Evolutionary conservation across 2,329 filamentous ascomycete species (phyloP).

Genomic region (Cordyceps javanica): DNA sequence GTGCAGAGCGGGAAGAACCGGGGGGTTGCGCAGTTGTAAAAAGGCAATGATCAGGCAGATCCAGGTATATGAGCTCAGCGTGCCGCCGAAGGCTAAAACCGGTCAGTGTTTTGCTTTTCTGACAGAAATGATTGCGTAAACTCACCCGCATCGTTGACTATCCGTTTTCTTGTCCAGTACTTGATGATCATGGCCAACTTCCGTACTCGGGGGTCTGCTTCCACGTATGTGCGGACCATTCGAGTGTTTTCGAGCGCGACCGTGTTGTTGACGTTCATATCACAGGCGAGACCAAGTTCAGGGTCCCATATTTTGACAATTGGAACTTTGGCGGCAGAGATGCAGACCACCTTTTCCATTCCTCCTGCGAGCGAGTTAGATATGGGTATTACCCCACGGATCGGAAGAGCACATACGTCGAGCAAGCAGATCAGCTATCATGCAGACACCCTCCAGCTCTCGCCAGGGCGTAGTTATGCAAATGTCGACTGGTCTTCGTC

Average conservation of each 20-base stretch:
- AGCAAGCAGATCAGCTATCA: conserved; percentile 78
- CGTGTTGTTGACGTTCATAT: conserved; percentile 99
- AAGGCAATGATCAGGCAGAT: conserved; percentile 98
- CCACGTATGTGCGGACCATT: conserved; percentile 96
- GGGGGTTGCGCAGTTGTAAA: conserved; percentile 77
- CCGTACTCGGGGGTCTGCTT: conserved; percentile 83
- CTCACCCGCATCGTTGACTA: conserved; percentile 94
- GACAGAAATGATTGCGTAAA: conserved; percentile 13
- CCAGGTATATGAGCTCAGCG: conserved; percentile 97
- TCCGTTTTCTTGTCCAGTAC: conserved; percentile 88
- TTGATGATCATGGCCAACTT: conserved; percentile 96
- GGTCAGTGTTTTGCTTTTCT: conserved; percentile 17
- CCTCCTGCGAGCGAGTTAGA: conserved; percentile 62
- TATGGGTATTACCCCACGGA: not conserved
- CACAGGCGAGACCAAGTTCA: conserved; percentile 79
- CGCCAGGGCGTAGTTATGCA: conserved; percentile 92
- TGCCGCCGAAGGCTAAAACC: conserved; percentile 73
- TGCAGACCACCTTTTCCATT: conserved; percentile 94
- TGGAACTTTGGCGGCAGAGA: conserved; percentile 90
- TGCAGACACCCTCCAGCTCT: conserved; percentile 82
- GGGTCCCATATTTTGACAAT: conserved; percentile 99
- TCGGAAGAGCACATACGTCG: conserved; percentile 58
- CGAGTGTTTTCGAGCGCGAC: conserved; percentile 91
- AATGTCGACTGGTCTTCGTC: conserved; percentile 67
- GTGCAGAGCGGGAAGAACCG: conserved; percentile 81